Conservation (phyloP, 1,284 basidiomycete genomes). For the Apiotrichum domesticum region DNA sequence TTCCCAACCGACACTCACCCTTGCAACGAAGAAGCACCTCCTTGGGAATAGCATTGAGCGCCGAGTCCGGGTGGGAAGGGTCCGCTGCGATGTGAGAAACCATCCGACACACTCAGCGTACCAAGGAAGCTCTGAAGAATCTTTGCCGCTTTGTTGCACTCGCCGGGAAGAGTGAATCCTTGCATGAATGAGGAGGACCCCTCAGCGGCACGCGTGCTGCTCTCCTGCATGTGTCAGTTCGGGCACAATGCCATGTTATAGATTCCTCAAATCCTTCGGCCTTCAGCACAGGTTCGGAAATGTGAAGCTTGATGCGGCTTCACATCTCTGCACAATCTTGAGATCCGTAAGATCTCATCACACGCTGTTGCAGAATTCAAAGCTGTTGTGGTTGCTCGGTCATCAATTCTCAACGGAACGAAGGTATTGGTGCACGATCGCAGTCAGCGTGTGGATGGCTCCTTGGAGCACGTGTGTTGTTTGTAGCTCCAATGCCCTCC, state of each 20-base stretch:
- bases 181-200: conserved; percentile 60
- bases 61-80: conserved; percentile 78
- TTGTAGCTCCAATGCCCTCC: no score
- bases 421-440: no score
- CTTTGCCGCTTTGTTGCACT: conserved; percentile 84
- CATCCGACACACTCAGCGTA: conserved; percentile 40
- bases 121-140: conserved; percentile 85
- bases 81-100: conserved; percentile 58
- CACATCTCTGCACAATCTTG: background rate
- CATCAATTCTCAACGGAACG: no score
- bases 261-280: background rate
- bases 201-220: conserved; percentile 24
- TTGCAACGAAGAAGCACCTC: conserved; percentile 81
- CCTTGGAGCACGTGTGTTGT: no score
- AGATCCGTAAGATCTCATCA: no score
- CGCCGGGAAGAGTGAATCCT: conserved; percentile 75
- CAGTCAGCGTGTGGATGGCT: no score
- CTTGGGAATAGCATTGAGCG: conserved; percentile 92
- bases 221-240: conserved; percentile 23
- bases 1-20: conserved; percentile 52
- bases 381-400: no score
- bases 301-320: no score
- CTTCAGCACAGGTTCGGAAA: no score
- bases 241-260: background rate
- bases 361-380: no score